phyloP scores from a whole-genome alignment of 148 eudicot species.

The Camellia sinensis region DNA sequence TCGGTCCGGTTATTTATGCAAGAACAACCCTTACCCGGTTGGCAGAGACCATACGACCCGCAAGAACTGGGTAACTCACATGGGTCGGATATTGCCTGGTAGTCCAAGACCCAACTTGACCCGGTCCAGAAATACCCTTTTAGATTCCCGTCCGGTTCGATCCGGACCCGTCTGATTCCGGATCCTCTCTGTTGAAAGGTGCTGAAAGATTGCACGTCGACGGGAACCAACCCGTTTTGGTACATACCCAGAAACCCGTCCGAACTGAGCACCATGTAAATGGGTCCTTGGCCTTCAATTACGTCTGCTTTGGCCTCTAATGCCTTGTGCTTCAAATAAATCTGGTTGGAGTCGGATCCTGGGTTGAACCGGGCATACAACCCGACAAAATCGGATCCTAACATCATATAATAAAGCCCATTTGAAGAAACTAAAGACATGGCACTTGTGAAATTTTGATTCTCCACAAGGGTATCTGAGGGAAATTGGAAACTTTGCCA shows the following conservation, averaged over 20 bases:
- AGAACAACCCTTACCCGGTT: slow-evolving; percentile 55
- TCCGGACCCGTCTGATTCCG: slow-evolving; percentile 51
- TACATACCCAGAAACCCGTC: slow-evolving; percentile 86
- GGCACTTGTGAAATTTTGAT: slow-evolving; percentile 77
- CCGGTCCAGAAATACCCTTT: slow-evolving; percentile 89
- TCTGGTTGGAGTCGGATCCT: slow-evolving; percentile 35
- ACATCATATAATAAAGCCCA: slow-evolving; percentile 64
- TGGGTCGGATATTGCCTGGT: slow-evolving; percentile 59
- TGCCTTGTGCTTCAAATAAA: slow-evolving; percentile 65
- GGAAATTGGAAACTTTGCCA: slow-evolving; percentile 92
- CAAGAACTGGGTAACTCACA: slow-evolving; percentile 80
- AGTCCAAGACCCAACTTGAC: slow-evolving; percentile 66
- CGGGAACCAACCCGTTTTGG: slow-evolving; percentile 65
- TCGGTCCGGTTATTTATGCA: slow-evolving; percentile 58
- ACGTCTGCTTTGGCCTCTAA: slow-evolving; percentile 58
- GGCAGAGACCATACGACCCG: slow-evolving; percentile 74
- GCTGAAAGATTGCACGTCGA: slow-evolving; percentile 66
- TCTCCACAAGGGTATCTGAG: slow-evolving; percentile 72
- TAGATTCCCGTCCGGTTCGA: slow-evolving; percentile 79
- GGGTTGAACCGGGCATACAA: slow-evolving; percentile 53
- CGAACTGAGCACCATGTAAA: slow-evolving; percentile 46
- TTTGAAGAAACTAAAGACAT: slow-evolving; percentile 68
- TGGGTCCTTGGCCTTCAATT: slow-evolving; percentile 55
- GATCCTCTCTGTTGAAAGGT: slow-evolving; percentile 52
- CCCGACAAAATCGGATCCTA: slow-evolving; percentile 70